Conservation (phyloP, 345 rosid species). For the Syzygium jambos region DNA sequence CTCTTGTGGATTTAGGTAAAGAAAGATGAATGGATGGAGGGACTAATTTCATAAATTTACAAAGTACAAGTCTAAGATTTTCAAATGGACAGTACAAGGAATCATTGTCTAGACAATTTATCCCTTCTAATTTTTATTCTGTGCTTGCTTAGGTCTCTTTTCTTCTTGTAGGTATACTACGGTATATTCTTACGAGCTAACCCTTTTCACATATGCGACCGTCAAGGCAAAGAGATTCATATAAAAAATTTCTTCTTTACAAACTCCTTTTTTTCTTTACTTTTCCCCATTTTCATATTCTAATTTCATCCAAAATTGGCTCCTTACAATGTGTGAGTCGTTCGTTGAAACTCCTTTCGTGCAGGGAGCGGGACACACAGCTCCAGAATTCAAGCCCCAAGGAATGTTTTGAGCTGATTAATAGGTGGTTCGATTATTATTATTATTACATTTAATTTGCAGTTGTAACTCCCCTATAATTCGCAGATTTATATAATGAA, state of each 20-base stretch:
- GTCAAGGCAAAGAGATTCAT: neutral
- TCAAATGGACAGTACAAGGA: too few species aligned
- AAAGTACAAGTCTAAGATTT: too few species aligned
- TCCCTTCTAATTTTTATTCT: neutral
- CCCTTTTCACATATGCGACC: neutral
- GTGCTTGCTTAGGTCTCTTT: neutral
- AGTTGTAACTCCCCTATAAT: neutral
- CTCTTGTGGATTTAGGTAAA: too few species aligned
- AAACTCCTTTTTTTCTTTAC: too few species aligned
- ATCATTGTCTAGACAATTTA: neutral
- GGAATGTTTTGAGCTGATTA: neutral
- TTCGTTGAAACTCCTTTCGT: neutral
- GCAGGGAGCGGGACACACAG: neutral
- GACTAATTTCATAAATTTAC: too few species aligned
- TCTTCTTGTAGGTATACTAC: neutral
- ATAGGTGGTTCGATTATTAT: neutral
- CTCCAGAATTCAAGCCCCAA: neutral
- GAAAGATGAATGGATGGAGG: too few species aligned
- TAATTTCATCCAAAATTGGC: neutral
- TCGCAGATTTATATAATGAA: neutral
- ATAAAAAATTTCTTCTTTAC: neutral
- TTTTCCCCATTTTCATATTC: neutral
- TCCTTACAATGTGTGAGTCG: neutral
- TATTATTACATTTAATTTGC: too few species aligned
- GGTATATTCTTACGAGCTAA: neutral